A percentile compares a stretch with the other conserved stretches of the same genome.
Conservation (phyloP, 1,139 yeast genomes). For the Saccharomyces pastorianus region DNA sequence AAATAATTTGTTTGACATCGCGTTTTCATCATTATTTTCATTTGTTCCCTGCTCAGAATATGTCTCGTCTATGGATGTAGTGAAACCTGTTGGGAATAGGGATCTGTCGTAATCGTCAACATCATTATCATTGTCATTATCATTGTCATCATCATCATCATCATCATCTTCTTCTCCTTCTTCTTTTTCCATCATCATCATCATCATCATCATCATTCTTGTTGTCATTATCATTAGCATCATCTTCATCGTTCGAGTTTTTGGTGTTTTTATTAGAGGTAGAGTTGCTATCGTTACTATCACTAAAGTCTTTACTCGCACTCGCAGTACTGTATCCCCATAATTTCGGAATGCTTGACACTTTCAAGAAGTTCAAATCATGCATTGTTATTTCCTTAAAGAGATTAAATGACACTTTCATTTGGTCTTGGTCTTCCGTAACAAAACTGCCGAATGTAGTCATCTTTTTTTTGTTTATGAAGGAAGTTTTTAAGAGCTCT, state of each 20-base stretch:
- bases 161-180: no score
- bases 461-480: neutral
- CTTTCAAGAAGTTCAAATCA: neutral
- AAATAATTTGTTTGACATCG: constrained; percentile 6
- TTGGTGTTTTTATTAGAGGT: neutral
- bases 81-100: constrained; percentile 3
- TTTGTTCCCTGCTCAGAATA: neutral
- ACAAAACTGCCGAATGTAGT: neutral
- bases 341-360: neutral
- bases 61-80: neutral
- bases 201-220: neutral
- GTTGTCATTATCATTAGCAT: neutral
- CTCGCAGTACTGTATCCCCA: neutral
- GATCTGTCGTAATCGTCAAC: constrained; percentile 2
- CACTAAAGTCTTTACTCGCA: neutral
- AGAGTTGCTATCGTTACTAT: neutral
- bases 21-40: constrained; percentile 1
- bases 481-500: neutral
- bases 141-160: no score
- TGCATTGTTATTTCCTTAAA: neutral
- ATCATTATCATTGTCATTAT: neutral
- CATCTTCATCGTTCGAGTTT: neutral
- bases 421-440: neutral
- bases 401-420: neutral
- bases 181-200: neutral